Evolutionary conservation across 1,284 basidiomycete species (phyloP).

Genomic region (Blastosporella zonata): DNA sequence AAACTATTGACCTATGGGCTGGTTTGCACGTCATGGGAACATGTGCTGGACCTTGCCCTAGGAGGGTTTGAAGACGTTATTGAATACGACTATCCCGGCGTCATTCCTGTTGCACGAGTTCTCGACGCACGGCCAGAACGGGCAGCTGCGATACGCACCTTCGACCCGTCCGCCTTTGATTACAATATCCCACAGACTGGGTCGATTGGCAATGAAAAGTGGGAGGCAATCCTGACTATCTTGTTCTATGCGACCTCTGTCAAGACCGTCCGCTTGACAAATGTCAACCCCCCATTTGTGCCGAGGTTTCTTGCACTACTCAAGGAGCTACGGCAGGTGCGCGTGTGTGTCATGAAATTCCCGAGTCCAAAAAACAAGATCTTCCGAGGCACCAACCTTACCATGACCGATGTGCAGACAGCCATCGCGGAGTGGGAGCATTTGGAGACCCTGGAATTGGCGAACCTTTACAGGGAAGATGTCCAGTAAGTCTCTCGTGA

Average conservation of each 20-base stretch:
- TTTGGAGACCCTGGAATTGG: slow-evolving; percentile 1
- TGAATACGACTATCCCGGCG: slow-evolving; percentile 7
- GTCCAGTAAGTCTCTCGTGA: not conserved
- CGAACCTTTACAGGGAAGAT: not conserved
- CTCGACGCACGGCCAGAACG: slow-evolving; percentile 9
- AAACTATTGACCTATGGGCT: slow-evolving; percentile 9
- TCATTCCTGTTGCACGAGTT: slow-evolving; percentile 6
- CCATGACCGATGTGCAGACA: slow-evolving; percentile 1
- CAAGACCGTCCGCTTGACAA: not conserved
- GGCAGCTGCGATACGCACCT: slow-evolving; percentile 5
- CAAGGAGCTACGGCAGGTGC: not conserved
- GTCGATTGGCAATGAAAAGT: not conserved
- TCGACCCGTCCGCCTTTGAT: slow-evolving; percentile 5
- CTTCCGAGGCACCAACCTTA: not conserved
- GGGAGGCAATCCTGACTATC: slow-evolving; percentile 7
- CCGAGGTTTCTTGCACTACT: not conserved
- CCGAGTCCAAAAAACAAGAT: not conserved
- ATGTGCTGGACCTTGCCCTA: slow-evolving; percentile 12
- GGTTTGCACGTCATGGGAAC: slow-evolving; percentile 14
- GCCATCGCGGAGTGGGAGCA: slow-evolving; percentile 3
- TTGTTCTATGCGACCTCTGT: not conserved
- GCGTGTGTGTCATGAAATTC: not conserved
- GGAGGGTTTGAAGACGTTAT: slow-evolving; percentile 9
- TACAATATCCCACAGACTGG: not conserved
- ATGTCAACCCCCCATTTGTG: not conserved